Percentiles rank a stretch among this genome's conserved stretches.
These are phyloP conservation scores for Takashimella tepidaria DNA, from an alignment of 1,284 basidiomycete species.

Conservation along the genomic window DNA sequence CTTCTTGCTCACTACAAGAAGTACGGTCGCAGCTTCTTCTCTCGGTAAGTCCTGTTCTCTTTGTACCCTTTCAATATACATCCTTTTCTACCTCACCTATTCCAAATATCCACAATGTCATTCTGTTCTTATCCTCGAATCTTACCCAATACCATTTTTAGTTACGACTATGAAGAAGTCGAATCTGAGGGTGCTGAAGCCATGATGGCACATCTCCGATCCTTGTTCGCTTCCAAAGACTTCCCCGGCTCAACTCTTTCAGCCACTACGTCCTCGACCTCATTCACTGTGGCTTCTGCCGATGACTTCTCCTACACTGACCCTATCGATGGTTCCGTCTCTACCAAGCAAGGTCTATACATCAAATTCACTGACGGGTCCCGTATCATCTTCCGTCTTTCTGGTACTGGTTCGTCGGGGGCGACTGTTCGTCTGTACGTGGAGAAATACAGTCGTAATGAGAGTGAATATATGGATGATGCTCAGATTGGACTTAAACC, in stretches of 20 bases:
- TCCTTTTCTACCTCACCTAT: background rate
- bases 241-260: slow-evolving; percentile 64
- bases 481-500: slow-evolving; percentile 89
- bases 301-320: slow-evolving; percentile 95
- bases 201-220: slow-evolving; percentile 73
- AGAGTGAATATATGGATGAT: slow-evolving; percentile 65
- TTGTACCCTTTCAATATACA: too few relatives aligned
- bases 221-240: slow-evolving; percentile 61
- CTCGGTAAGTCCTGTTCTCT: slow-evolving; percentile 53
- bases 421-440: slow-evolving; percentile 91
- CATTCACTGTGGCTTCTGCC: slow-evolving; percentile 72
- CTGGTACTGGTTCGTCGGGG: slow-evolving; percentile 90
- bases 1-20: slow-evolving; percentile 79
- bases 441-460: slow-evolving; percentile 84
- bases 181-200: slow-evolving; percentile 81
- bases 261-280: slow-evolving; percentile 60
- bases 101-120: background rate
- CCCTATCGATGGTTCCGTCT: slow-evolving; percentile 90
- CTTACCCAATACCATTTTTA: slow-evolving; percentile 12
- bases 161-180: slow-evolving; percentile 98
- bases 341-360: slow-evolving; percentile 93
- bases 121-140: background rate
- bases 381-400: slow-evolving; percentile 90
- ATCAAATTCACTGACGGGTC: slow-evolving; percentile 86
- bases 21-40: slow-evolving; percentile 98